Conservation (phyloP, 805 yeast species). For the Lipomyces lipofer region DNA sequence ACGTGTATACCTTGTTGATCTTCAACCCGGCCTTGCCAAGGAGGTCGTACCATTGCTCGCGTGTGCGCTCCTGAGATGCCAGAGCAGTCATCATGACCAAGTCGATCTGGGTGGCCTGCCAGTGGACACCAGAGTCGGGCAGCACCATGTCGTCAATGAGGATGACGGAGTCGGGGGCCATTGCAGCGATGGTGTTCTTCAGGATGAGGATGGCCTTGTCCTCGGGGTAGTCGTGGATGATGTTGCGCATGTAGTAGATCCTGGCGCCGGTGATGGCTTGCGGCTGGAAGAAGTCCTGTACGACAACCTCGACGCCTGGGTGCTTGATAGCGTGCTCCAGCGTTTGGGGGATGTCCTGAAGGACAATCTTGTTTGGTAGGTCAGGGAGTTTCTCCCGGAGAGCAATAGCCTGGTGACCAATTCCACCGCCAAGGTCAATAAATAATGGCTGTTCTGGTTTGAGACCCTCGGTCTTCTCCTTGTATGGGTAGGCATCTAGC, state of each 20-base stretch:
- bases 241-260: slow-evolving; percentile 1
- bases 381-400: not conserved
- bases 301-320: not conserved
- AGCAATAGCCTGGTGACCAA: not conserved
- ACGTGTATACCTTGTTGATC: not conserved
- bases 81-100: not conserved
- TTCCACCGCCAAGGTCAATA: not conserved
- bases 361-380: not conserved
- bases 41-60: not conserved
- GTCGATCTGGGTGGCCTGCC: slow-evolving; percentile 2
- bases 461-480: not conserved
- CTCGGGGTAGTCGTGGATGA: not conserved
- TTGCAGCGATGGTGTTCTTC: not conserved
- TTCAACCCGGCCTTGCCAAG: not conserved
- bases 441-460: not conserved
- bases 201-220: not conserved
- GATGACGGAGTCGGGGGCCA: not conserved
- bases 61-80: not conserved
- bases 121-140: not conserved
- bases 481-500: not conserved
- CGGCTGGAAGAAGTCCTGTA: not conserved
- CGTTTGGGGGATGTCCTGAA: no score
- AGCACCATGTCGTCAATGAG: not conserved
- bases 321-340: not conserved
- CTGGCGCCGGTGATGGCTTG: not conserved